Percentiles rank a stretch among this genome's conserved stretches.
Evolutionary conservation across 2,329 filamentous ascomycete genomes (phyloP).

Genomic region (Chaetoscypha palmicola): DNA sequence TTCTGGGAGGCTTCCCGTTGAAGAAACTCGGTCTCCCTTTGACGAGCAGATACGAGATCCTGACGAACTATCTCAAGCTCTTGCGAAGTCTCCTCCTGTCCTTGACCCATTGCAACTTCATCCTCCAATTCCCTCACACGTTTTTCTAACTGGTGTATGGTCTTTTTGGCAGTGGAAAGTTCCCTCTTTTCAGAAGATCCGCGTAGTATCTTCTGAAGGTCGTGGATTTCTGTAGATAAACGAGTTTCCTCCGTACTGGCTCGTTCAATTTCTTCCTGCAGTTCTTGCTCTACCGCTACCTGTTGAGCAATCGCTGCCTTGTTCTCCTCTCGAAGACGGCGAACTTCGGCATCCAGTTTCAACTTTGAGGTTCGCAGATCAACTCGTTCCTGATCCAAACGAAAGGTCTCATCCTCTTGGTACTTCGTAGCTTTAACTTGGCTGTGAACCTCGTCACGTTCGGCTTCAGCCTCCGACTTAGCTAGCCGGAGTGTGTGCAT

Average conservation of each 20-base stretch:
- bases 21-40: conserved; percentile 57
- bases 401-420: conserved; percentile 51
- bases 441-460: conserved; percentile 59
- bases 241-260: conserved; percentile 60
- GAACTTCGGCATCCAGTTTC: conserved; percentile 61
- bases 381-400: conserved; percentile 60
- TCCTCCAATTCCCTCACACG: conserved; percentile 41
- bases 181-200: conserved; percentile 38
- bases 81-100: conserved; percentile 42
- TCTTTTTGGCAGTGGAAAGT: conserved; percentile 45
- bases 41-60: conserved; percentile 55
- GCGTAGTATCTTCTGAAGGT: conserved; percentile 39
- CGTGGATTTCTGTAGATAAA: conserved; percentile 46
- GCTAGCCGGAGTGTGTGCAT: conserved; percentile 51
- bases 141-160: conserved; percentile 58
- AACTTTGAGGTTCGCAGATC: conserved; percentile 61
- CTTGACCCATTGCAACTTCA: conserved; percentile 30
- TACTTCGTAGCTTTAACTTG: conserved; percentile 50
- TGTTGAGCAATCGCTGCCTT: conserved; percentile 49
- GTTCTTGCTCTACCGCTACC: conserved; percentile 51
- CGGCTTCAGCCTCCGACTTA: conserved; percentile 51
- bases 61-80: conserved; percentile 51
- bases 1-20: conserved; percentile 61
- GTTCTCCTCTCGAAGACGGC: conserved; percentile 59
- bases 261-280: conserved; percentile 60